phyloP scores from a whole-genome alignment of 148 eudicot genomes.

The Rhododendron ferrugineum region DNA sequence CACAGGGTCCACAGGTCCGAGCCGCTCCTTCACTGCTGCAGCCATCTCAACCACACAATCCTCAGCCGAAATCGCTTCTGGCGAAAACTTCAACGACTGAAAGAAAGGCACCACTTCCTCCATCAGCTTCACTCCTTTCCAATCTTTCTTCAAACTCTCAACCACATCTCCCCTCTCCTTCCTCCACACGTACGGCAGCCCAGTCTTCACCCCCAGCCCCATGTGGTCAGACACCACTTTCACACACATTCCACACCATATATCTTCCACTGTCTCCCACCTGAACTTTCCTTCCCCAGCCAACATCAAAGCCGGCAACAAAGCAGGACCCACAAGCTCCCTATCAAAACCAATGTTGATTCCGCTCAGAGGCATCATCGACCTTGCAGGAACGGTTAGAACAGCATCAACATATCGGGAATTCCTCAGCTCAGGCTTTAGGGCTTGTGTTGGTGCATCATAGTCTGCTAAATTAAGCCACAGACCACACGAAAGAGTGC shows the following conservation, averaged over 20 bases:
- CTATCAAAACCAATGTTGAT: slow-evolving; percentile 72
- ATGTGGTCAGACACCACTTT: slow-evolving; percentile 76
- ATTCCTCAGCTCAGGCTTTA: slow-evolving; percentile 65
- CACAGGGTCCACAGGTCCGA: slow-evolving; percentile 42
- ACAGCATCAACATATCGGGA: slow-evolving; percentile 84
- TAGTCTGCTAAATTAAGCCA: slow-evolving; percentile 91
- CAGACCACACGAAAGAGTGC: slow-evolving; percentile 83
- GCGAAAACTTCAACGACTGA: slow-evolving; percentile 53
- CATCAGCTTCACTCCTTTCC: slow-evolving; percentile 93
- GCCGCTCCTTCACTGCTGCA: slow-evolving; percentile 50
- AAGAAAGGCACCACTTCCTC: slow-evolving; percentile 83
- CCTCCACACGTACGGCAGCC: slow-evolving; percentile 88
- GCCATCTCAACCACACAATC: slow-evolving; percentile 79
- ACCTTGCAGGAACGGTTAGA: slow-evolving; percentile 60
- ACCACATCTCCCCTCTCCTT: slow-evolving; percentile 75
- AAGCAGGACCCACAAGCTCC: slow-evolving; percentile 76
- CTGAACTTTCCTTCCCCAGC: slow-evolving; percentile 75
- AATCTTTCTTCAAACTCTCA: slow-evolving; percentile 84
- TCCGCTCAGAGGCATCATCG: slow-evolving; percentile 83
- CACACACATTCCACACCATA: slow-evolving; percentile 84
- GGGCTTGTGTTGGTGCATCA: slow-evolving; percentile 97
- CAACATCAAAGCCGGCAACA: slow-evolving; percentile 71
- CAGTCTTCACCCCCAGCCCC: slow-evolving; percentile 75
- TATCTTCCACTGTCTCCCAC: slow-evolving; percentile 94
- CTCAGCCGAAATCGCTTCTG: slow-evolving; percentile 56